A percentile compares a stretch with the other conserved stretches of the same genome.
These are phyloP conservation scores for Acer yangbiense DNA, from an alignment of 345 rosid species.

Conservation along the genomic window DNA sequence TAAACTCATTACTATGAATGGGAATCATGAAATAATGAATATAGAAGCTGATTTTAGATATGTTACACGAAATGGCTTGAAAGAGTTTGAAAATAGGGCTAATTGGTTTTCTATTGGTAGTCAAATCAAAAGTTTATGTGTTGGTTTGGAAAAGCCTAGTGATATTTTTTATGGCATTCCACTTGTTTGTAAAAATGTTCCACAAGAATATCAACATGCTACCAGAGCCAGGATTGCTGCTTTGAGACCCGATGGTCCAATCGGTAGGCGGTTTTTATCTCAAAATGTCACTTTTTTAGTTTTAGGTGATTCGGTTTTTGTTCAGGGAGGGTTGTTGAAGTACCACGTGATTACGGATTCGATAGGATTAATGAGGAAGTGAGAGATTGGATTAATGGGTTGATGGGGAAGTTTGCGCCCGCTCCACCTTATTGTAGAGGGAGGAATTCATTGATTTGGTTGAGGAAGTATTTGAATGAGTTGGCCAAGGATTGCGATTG, in stretches of 20 bases:
- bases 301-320: constrained; percentile 82
- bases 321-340: constrained; percentile 81
- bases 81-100: constrained; percentile 74
- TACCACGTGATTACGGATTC: constrained; percentile 70
- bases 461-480: constrained; percentile 74
- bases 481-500: constrained; percentile 67
- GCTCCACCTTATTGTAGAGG: constrained; percentile 59
- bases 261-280: constrained; percentile 61
- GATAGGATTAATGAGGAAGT: constrained; percentile 85
- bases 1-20: constrained; percentile 71
- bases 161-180: constrained; percentile 75
- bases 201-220: constrained; percentile 40
- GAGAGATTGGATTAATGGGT: constrained; percentile 73
- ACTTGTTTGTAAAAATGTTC: constrained; percentile 44
- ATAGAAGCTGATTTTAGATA: constrained; percentile 78
- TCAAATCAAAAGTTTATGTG: constrained; percentile 63
- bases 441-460: constrained; percentile 72
- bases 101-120: constrained; percentile 73
- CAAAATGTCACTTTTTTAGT: constrained; percentile 72
- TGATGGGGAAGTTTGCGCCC: constrained; percentile 49
- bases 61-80: constrained; percentile 59
- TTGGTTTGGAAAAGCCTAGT: constrained; percentile 47
- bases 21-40: constrained; percentile 97
- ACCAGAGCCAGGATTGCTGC: constrained; percentile 86
- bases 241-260: constrained; percentile 68